phyloP scores from a whole-genome alignment of 1,139 yeast species.

The Protomyces macrosporus region DNA sequence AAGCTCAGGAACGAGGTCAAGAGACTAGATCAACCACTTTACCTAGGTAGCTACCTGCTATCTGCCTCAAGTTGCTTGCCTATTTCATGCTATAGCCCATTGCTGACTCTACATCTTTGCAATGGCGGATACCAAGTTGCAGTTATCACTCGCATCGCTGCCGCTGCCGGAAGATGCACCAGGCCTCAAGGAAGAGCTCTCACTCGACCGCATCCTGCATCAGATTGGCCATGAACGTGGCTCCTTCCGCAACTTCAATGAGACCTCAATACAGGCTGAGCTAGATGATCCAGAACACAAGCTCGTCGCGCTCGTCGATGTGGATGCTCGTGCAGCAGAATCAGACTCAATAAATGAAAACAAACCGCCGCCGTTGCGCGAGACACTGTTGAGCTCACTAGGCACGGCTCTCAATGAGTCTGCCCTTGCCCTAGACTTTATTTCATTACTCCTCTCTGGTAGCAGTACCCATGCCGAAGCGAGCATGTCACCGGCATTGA shows the following conservation, averaged over 20 bases:
- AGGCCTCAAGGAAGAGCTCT: background rate
- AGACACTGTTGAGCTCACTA: constrained; percentile 50
- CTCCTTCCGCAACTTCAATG: constrained; percentile 50
- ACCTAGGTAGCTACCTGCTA: too few relatives aligned
- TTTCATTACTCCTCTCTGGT: constrained; percentile 75
- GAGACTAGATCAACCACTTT: too few relatives aligned
- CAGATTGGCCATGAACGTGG: constrained; percentile 48
- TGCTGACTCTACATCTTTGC: too few relatives aligned
- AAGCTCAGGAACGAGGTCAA: too few relatives aligned
- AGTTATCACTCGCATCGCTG: background rate
- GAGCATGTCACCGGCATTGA: constrained; percentile 83
- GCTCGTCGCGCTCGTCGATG: background rate
- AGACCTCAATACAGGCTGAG: constrained; percentile 50
- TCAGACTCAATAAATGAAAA: background rate
- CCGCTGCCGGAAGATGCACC: background rate
- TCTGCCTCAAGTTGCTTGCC: too few relatives aligned
- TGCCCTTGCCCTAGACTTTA: constrained; percentile 78
- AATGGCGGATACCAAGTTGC: background rate
- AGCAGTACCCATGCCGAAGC: constrained; percentile 80
- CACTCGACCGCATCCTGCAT: constrained; percentile 34
- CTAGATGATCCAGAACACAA: constrained; percentile 35
- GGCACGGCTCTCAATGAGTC: constrained; percentile 77
- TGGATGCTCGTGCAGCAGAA: background rate
- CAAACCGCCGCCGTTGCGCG: constrained; percentile 28
- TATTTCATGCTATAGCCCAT: too few relatives aligned